These are phyloP conservation scores for Pseudogymnoascus sp. DNA, from an alignment of 2,329 filamentous ascomycete genomes.

Conservation along the genomic window DNA sequence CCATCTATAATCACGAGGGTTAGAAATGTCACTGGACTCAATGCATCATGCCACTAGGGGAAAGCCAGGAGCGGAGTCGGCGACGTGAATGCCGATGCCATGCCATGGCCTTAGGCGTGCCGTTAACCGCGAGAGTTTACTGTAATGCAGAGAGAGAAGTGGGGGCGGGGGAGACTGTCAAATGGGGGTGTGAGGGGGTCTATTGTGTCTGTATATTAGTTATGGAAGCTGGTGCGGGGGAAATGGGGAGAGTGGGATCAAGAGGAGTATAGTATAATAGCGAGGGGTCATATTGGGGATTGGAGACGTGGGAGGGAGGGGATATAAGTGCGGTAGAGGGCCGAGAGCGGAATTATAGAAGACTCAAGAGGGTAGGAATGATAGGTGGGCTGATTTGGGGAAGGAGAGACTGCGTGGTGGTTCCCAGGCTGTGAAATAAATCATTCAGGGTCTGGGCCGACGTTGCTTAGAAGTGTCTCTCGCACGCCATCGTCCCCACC, in stretches of 20 bases:
- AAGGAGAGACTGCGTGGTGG: background rate
- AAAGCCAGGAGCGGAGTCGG: background rate
- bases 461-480: background rate
- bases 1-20: background rate
- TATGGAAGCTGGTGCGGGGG: background rate
- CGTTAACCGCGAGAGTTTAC: background rate
- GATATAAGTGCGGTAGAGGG: background rate
- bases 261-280: background rate
- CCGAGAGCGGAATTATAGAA: background rate
- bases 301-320: background rate
- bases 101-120: background rate
- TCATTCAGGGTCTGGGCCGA: background rate
- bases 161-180: background rate
- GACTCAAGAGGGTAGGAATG: background rate
- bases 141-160: background rate
- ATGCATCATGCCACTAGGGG: background rate
- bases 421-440: background rate
- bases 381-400: background rate
- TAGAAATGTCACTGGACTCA: background rate
- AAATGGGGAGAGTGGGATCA: background rate
- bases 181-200: background rate
- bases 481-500: background rate
- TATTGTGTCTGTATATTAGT: background rate
- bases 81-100: background rate
- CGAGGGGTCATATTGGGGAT: background rate